Percentiles rank a stretch among this genome's conserved stretches.
Evolutionary conservation across 192 early-diverging fungal genomes (phyloP).

Genomic region (Coemansia brasiliensis): DNA sequence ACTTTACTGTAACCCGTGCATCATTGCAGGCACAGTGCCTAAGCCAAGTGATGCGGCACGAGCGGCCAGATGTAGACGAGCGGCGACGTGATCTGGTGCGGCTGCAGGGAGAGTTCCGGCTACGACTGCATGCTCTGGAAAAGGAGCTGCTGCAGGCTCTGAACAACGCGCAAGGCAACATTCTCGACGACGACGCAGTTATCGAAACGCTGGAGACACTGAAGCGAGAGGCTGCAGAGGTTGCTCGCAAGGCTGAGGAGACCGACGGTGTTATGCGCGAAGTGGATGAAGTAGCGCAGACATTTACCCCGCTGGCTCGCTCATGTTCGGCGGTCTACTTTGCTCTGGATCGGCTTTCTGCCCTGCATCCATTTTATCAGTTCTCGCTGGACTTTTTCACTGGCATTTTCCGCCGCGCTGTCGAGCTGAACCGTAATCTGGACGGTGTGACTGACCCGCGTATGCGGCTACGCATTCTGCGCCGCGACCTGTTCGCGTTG

Average conservation of each 20-base stretch:
- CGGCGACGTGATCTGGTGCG: slow-evolving; percentile 91
- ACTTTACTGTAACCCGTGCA: slow-evolving; percentile 96
- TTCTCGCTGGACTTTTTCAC: slow-evolving; percentile 97
- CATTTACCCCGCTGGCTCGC: slow-evolving; percentile 90
- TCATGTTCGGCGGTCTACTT: slow-evolving; percentile 94
- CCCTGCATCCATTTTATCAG: slow-evolving; percentile 94
- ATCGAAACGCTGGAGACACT: slow-evolving; percentile 92
- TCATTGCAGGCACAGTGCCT: slow-evolving; percentile 98
- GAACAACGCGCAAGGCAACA: slow-evolving; percentile 93
- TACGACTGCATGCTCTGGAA: slow-evolving; percentile 90
- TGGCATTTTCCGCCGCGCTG: slow-evolving; percentile 83
- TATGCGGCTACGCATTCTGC: slow-evolving; percentile 72
- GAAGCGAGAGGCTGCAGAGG: slow-evolving; percentile 94
- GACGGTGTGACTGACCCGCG: slow-evolving; percentile 64
- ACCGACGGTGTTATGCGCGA: slow-evolving; percentile 94
- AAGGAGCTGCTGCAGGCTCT: slow-evolving; percentile 90
- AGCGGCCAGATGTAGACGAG: slow-evolving; percentile 93
- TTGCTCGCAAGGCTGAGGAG: slow-evolving; percentile 88
- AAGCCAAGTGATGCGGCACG: slow-evolving; percentile 90
- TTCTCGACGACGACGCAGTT: slow-evolving; percentile 95
- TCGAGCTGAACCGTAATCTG: slow-evolving; percentile 75
- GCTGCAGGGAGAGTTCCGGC: slow-evolving; percentile 95
- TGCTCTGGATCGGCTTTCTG: slow-evolving; percentile 90
- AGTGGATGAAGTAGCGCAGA: slow-evolving; percentile 86
- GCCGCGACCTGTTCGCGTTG: slow-evolving; percentile 79